These are phyloP conservation scores for Chytriomyces confervae DNA, from an alignment of 192 early-diverging fungal species.

Conservation along the genomic window DNA sequence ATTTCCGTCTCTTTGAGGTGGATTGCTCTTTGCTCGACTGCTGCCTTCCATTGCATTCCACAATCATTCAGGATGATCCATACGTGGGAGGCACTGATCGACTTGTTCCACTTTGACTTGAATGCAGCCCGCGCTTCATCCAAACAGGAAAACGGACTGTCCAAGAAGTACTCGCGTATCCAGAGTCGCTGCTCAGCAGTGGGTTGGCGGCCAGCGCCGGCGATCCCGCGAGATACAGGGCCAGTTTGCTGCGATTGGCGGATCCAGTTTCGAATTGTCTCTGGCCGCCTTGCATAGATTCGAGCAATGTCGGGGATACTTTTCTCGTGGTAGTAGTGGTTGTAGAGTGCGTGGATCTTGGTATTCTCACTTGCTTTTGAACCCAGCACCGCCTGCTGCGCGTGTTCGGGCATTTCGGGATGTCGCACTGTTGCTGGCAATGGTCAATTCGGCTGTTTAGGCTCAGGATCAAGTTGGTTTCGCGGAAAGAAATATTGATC, in stretches of 20 bases:
- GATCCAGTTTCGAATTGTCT: slow-evolving; percentile 19
- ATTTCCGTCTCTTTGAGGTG: slow-evolving; percentile 16
- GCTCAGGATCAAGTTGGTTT: too few species aligned
- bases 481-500: too few species aligned
- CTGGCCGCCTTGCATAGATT: background rate
- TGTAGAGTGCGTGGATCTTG: slow-evolving; percentile 15
- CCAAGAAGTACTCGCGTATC: background rate
- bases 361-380: slow-evolving; percentile 18
- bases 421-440: too few species aligned
- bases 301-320: slow-evolving; percentile 4
- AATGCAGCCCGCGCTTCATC: slow-evolving; percentile 14
- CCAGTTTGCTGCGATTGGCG: background rate
- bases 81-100: background rate
- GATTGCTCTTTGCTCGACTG: background rate
- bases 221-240: background rate
- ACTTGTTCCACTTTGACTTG: background rate
- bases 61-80: slow-evolving; percentile 1
- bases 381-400: background rate
- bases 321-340: slow-evolving; percentile 6
- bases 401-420: background rate
- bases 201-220: background rate
- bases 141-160: slow-evolving; percentile 6
- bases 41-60: slow-evolving; percentile 6
- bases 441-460: too few species aligned
- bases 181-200: slow-evolving; percentile 3